Evolutionary conservation across 352 stramenopile genomes (phyloP).

Genomic region (Phytophthora kernoviae): DNA sequence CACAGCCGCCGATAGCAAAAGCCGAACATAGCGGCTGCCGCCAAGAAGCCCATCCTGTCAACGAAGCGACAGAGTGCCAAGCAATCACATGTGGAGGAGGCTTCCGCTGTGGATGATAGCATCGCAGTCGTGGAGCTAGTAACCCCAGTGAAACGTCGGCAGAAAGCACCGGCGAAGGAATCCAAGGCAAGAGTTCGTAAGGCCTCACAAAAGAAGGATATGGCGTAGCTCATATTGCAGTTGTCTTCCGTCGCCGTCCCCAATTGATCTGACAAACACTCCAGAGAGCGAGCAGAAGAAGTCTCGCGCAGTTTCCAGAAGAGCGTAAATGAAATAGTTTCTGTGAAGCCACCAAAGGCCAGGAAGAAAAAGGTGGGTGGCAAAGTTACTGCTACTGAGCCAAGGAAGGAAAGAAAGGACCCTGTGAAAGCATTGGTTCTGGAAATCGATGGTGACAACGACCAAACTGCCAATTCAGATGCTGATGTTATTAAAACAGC

Average conservation of each 20-base stretch:
- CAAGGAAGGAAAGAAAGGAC: conserved; percentile 13
- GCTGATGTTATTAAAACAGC: conserved; percentile 8
- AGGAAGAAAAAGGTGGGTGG: conserved; percentile 21
- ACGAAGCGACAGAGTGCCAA: conserved; percentile 2
- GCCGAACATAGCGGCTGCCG: background rate
- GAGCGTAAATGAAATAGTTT: conserved; percentile 2
- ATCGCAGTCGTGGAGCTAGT: conserved; percentile 22
- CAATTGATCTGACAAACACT: conserved; percentile 37
- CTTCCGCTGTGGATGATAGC: conserved; percentile 8
- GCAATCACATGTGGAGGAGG: conserved; percentile 11
- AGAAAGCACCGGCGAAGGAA: conserved; percentile 21
- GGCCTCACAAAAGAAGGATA: conserved; percentile 17
- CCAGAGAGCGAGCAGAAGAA: conserved; percentile 30
- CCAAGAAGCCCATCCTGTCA: conserved; percentile 1
- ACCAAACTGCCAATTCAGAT: conserved; percentile 10
- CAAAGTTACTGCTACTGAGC: conserved; percentile 3
- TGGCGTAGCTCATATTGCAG: conserved; percentile 13
- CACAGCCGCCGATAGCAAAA: conserved; percentile 1
- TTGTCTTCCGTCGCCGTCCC: conserved; percentile 30
- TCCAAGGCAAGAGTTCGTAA: conserved; percentile 13
- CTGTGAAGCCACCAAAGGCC: conserved; percentile 6
- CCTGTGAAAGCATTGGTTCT: conserved; percentile 16
- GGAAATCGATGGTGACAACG: conserved; percentile 12
- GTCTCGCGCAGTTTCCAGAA: background rate
- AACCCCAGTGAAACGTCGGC: conserved; percentile 7